Evolutionary conservation across 805 yeast genomes (phyloP).

Genomic region (Metschnikowia baotianmanensis): DNA sequence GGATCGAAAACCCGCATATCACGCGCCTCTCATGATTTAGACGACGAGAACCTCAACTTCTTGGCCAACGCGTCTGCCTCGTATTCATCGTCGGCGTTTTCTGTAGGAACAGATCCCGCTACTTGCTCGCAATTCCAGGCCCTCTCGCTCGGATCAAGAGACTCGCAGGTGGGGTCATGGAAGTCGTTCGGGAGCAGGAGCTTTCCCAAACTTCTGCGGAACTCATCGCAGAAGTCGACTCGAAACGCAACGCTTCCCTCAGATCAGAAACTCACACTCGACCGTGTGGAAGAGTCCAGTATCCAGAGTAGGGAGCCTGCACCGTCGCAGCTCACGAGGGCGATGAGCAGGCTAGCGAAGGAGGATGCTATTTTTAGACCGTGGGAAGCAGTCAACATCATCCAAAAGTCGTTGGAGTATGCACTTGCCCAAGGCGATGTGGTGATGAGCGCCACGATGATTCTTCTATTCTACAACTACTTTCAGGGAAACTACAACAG

Average conservation of each 20-base stretch:
- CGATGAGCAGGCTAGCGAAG: conserved; percentile 14
- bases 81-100: conserved; percentile 12
- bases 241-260: not conserved
- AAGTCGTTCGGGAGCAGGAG: conserved; percentile 8
- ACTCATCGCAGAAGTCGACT: no score
- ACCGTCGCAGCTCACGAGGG: conserved; percentile 27
- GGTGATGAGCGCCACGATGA: conserved; percentile 55
- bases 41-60: conserved; percentile 33
- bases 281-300: conserved; percentile 20
- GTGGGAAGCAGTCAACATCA: conserved; percentile 54
- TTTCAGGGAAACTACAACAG: conserved; percentile 8
- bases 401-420: conserved; percentile 52
- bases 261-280: conserved; percentile 8
- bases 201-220: not conserved
- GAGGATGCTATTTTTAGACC: conserved; percentile 33
- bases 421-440: conserved; percentile 63
- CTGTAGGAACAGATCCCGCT: not conserved
- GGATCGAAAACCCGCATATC: not conserved
- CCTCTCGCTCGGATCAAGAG: conserved; percentile 11
- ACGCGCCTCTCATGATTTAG: conserved; percentile 25
- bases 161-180: conserved; percentile 8
- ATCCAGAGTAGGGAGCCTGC: conserved; percentile 13
- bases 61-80: conserved; percentile 20
- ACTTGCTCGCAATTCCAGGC: not conserved
- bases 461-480: conserved; percentile 49